Base-by-base conservation (phyloP, 176 grass and related monocot genomes). In the Rhynchospora pubera region DNA sequence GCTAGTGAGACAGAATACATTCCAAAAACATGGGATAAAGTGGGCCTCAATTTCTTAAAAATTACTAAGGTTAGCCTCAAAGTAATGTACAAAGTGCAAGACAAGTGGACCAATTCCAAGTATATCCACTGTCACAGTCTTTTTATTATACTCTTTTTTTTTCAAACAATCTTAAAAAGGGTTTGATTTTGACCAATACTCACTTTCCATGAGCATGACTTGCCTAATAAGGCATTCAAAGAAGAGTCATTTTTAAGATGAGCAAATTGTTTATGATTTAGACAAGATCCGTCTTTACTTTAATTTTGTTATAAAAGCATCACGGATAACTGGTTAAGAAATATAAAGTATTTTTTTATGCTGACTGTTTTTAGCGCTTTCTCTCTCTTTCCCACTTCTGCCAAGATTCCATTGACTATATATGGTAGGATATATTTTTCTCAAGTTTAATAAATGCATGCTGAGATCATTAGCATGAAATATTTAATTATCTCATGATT, bases 11-110 rank as follows among this genome's bases (percentile, higher is more conserved):
- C n/a, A 42, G 8, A 22, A 82, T 82, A 82, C 59, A 66, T 82
- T 82, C 79, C 79, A 82, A 82, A 61, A 82, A 82, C 60, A 82
- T 65, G 79, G 79, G 79, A 82, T 82, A 67, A 82, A 65, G 79
- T 82, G 79, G 79, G 43, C 79, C 79, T 82, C 45, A 65, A 65
- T 52, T 67, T 82, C 61, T 50, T 53, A 50, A 51, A 82, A 82
- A 66, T 82, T 82, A 82, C 79, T 50, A 82, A 65, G 7, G 12
- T 67, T 67, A 53, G 4, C 61, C 62, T 66, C 45, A 52, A 82
- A 65, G 43, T 47, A 65, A 66, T 65, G 79, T 53, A 18, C 53
- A 65, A 65, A 65, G 59, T 62, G 60, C 59, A 67, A 66, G 47
- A 44, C 42, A 80, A 82, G 62, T 82, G 60, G 79, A 82, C 60